Percentiles rank a stretch among this genome's conserved stretches.
Evolutionary conservation across 345 rosid species (phyloP).

Genomic region (Salix suchowensis): DNA sequence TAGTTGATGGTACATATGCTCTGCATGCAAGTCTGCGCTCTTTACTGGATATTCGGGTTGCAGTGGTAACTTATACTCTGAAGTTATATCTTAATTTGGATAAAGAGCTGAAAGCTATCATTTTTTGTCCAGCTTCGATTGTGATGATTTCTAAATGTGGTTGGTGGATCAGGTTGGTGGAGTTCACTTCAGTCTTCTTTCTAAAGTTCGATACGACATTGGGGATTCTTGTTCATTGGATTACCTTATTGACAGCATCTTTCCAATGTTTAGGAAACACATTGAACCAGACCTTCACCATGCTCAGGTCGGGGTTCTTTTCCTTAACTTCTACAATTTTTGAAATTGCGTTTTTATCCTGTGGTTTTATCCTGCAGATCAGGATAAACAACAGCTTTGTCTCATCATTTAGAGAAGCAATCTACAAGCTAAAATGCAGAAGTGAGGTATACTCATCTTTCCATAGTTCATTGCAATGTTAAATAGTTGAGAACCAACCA

Average conservation of each 20-base stretch:
- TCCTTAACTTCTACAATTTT: conserved; percentile 6
- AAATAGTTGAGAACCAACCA: background rate
- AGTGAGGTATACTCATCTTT: conserved; percentile 61
- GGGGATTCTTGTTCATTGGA: conserved; percentile 95
- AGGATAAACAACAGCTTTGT: conserved; percentile 97
- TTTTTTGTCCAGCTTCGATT: background rate
- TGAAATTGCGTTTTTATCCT: conserved; percentile 19
- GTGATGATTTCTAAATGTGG: conserved; percentile 10
- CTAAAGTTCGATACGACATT: conserved; percentile 93
- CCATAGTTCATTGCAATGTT: background rate
- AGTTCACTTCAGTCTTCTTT: conserved; percentile 97
- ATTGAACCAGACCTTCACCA: conserved; percentile 99
- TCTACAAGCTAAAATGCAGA: conserved; percentile 96
- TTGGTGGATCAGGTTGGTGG: conserved; percentile 81
- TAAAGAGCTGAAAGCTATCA: background rate
- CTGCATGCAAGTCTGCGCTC: conserved; percentile 90
- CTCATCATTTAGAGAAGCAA: conserved; percentile 96
- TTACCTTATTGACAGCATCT: conserved; percentile 93
- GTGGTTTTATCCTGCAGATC: conserved; percentile 62
- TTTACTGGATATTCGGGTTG: conserved; percentile 96
- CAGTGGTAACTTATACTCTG: conserved; percentile 58
- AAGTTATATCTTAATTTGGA: background rate
- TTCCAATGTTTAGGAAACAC: conserved; percentile 91
- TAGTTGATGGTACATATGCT: conserved; percentile 98
- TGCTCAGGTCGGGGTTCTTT: conserved; percentile 74